Conservation (phyloP, 441 rosid species). For the Raphanus hybrid region DNA sequence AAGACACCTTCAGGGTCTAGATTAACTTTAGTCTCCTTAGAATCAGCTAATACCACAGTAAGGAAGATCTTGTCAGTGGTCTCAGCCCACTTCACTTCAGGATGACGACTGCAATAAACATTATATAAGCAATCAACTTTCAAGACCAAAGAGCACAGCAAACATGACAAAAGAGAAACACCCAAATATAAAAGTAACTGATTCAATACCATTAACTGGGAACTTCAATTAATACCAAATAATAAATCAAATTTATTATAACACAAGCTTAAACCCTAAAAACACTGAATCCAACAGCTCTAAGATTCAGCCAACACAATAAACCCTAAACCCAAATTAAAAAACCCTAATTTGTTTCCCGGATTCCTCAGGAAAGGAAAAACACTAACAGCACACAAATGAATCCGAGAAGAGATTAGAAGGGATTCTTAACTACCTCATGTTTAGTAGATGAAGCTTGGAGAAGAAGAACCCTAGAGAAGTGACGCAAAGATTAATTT, state of each 20-base stretch:
- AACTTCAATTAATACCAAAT: background rate
- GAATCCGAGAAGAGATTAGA: too few relatives aligned
- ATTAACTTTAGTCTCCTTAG: conserved; percentile 69
- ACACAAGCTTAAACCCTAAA: conserved; percentile 23
- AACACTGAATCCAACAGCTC: conserved; percentile 25
- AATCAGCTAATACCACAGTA: conserved; percentile 65
- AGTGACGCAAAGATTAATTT: conserved; percentile 35
- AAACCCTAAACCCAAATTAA: conserved; percentile 32
- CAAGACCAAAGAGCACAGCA: background rate
- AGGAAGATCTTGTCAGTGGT: conserved; percentile 66
- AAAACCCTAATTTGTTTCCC: conserved; percentile 13
- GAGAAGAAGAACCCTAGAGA: conserved; percentile 35
- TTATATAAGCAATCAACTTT: conserved; percentile 11
- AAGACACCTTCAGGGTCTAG: conserved; percentile 71
- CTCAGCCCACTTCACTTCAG: conserved; percentile 88
- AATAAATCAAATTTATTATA: background rate
- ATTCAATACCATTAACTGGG: background rate
- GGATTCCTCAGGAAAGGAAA: background rate
- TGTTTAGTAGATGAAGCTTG: conserved; percentile 33
- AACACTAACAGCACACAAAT: too few relatives aligned
- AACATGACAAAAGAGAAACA: conserved; percentile 14
- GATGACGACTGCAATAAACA: conserved; percentile 61
- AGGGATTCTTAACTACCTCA: conserved; percentile 27
- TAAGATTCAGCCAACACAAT: conserved; percentile 12
- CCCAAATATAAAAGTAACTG: background rate